Percentiles rank a stretch among this genome's conserved stretches.
Evolutionary conservation across 106 monocot genomes (phyloP).

Genomic region (Acorus gramineus): DNA sequence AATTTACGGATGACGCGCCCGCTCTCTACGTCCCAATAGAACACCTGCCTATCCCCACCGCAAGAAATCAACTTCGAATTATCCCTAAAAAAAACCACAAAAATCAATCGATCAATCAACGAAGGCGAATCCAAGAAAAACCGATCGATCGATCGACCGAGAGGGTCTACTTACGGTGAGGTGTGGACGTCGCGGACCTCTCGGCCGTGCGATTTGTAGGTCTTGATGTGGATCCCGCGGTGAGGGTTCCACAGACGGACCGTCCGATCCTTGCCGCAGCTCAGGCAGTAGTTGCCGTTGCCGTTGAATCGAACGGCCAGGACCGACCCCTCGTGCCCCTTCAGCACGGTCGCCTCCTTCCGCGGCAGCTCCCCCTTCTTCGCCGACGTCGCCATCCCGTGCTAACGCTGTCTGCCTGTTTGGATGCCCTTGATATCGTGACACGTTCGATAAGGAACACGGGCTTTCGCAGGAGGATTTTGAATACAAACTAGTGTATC

Average conservation of each 20-base stretch:
- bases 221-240: constrained; percentile 87
- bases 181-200: constrained; percentile 93
- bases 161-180: constrained; percentile 31
- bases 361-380: constrained; percentile 22
- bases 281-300: constrained; percentile 96
- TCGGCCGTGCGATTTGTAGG: constrained; percentile 90
- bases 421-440: too few relatives aligned
- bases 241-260: constrained; percentile 97
- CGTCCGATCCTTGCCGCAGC: constrained; percentile 98
- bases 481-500: too few relatives aligned
- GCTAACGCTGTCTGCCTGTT: too few relatives aligned
- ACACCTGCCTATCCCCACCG: constrained; percentile 84
- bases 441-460: too few relatives aligned
- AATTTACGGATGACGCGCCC: constrained; percentile 88
- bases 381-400: neutral
- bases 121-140: neutral
- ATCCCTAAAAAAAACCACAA: constrained; percentile 33
- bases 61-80: constrained; percentile 88
- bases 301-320: constrained; percentile 89
- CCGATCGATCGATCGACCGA: neutral
- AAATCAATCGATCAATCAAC: neutral
- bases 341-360: constrained; percentile 55
- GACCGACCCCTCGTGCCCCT: constrained; percentile 88
- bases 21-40: constrained; percentile 84
- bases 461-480: too few relatives aligned